Conservation (phyloP, 345 rosid species). For the Euphorbia peplus region DNA sequence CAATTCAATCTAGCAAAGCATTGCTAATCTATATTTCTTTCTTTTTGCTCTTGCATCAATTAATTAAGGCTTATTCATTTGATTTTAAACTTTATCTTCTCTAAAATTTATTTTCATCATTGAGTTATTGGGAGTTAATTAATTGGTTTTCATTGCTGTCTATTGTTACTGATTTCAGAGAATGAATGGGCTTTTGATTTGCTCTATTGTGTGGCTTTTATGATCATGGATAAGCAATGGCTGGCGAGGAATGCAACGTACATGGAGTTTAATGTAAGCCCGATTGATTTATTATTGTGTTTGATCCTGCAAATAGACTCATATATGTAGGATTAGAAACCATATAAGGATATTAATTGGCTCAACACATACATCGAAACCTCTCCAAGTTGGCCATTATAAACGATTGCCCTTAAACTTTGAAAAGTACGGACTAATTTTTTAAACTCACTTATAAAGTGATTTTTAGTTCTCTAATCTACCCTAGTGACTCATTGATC, state of each 20-base stretch:
- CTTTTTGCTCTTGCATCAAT: too few species aligned
- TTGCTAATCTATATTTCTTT: too few species aligned
- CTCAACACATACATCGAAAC: too few species aligned
- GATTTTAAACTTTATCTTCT: background rate
- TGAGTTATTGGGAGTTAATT: background rate
- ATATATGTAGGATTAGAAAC: too few species aligned
- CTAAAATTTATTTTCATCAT: background rate
- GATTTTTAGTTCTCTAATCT: too few species aligned
- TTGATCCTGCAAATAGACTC: background rate
- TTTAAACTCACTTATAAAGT: too few species aligned
- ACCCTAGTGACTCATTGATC: too few species aligned
- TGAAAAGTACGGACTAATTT: too few species aligned
- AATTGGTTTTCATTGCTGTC: background rate
- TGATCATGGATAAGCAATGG: slow-evolving; percentile 95
- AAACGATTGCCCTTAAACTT: too few species aligned
- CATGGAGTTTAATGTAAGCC: slow-evolving; percentile 93
- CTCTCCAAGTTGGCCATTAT: too few species aligned
- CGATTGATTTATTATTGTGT: background rate
- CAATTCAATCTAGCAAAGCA: background rate
- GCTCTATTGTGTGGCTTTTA: slow-evolving; percentile 85
- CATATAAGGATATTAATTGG: too few species aligned
- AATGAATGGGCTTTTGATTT: slow-evolving; percentile 93
- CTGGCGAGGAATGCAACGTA: slow-evolving; percentile 80
- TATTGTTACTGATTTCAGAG: slow-evolving; percentile 32
- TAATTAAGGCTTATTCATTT: too few species aligned